These are phyloP conservation scores for Alternaria atra DNA, from an alignment of 2,329 filamentous ascomycete species.

Conservation along the genomic window DNA sequence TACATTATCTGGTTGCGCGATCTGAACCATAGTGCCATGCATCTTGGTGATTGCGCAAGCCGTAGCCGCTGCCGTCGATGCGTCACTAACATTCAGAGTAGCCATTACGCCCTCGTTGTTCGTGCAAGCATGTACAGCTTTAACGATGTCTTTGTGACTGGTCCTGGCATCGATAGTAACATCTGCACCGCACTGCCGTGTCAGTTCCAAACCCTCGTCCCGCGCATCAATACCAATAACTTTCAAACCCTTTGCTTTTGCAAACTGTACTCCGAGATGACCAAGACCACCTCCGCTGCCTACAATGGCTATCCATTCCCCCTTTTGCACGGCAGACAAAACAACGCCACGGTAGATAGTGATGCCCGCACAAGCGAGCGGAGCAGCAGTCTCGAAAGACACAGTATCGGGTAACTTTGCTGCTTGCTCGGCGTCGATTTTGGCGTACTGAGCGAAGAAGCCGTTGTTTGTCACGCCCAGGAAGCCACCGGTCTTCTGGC, in stretches of 20 bases:
- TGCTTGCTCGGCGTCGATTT: background rate
- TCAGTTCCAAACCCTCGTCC: constrained; percentile 66
- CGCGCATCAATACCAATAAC: constrained; percentile 83
- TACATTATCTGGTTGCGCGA: constrained; percentile 58
- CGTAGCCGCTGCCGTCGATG: constrained; percentile 58
- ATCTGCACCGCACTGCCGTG: constrained; percentile 60
- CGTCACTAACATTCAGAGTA: constrained; percentile 42
- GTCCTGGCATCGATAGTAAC: background rate
- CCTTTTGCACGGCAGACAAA: background rate
- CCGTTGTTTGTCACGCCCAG: background rate
- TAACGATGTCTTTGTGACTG: background rate
- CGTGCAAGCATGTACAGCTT: background rate
- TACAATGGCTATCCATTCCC: background rate
- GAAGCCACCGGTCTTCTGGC: background rate
- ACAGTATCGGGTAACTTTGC: constrained; percentile 31
- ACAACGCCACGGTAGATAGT: constrained; percentile 78
- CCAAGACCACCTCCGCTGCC: background rate
- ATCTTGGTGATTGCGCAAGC: constrained; percentile 66
- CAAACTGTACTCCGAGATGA: constrained; percentile 78
- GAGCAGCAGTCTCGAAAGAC: constrained; percentile 33
- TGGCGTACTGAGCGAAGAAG: background rate
- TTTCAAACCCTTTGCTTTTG: constrained; percentile 83
- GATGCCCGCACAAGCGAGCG: constrained; percentile 50
- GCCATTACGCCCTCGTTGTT: background rate
- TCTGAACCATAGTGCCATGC: constrained; percentile 67